Base-by-base conservation (phyloP, 495 filamentous ascomycete genomes). In the Talaromyces liani region DNA sequence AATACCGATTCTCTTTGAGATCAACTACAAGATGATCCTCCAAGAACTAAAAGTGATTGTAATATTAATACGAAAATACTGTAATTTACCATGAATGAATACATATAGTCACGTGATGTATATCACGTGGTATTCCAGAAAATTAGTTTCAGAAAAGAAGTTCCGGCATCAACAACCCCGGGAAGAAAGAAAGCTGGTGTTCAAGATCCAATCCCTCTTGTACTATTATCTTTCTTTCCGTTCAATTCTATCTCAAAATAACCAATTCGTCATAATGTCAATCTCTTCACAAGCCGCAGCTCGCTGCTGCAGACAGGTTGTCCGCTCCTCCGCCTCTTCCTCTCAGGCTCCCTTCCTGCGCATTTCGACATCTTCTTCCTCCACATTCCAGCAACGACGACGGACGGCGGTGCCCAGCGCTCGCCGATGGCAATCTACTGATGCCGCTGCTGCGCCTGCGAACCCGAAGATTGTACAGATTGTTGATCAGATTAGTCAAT, bases 401-500 rank as follows among this genome's bases (percentile, higher is more conserved):
- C 58, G 75, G 71, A 78, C 72, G 65, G 77, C 75, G 66, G 67
- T 36, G n/a, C 56, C 56, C 3, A 25, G 27, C 24, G 70, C 70
- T 69, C 76, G 76, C 67, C 72, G 77, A 73, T 80, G 76, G 74
- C 74, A 81, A 69, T 80, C 78, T 31, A 79, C 78, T 60, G 73
- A 79, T 66, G 72, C 91, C 59, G 90, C 89, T 63, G 85, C 88
- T 60, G 81, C 84, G 61, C 82, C 83, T 62, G 69, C 67, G 25
- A 92, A 88, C 76, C 91, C 94, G 29, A 98, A 98, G 83, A 94
- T 99, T 68, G 68, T 85, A 59, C 84, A 83, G 58, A 98, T 99
- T 69, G 94, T 99, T 64, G 94, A 98, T 77, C 92, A 98, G 75
- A 98, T 99, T 72, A 93, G 92, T 77, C 87, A 92, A 87, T 89